Evolutionary conservation across 2,329 filamentous ascomycete species (phyloP), one percentile per base, ranked within the genome.

Genomic region (Rachicladosporium sp.): DNA sequence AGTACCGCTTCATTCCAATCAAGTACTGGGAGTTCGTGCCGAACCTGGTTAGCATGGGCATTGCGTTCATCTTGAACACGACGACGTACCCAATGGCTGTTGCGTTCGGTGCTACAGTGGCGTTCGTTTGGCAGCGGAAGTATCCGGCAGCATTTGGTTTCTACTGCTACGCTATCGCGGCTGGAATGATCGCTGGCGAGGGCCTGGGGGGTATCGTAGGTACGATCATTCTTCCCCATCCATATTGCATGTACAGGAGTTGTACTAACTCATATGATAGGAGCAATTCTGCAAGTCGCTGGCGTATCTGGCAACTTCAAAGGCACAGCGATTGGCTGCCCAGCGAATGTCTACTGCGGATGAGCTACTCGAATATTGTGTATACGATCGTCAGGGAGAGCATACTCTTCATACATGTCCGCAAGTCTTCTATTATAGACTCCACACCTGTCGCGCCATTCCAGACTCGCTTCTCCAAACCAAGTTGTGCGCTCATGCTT

Each of bases 101-200:
- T 58, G 57, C 70, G 36, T 67, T 76, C 21, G 76, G 76, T 10
- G 67, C 74, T 2, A 56, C 69, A 10, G 51, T 68, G 10, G 68
- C 71, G 10, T 66, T 62, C 38, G 38, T 68, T 45, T 80, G 76
- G 75, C 63, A 60, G 36, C 75, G 68, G 62, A 68, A 62, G 52
- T 68, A 64, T 48, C 62, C 70, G 8, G 61, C 60, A 37, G 62
- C 56, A 33, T 78, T 74, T 54, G 74, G 76, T 43, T 61, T 73
- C 29, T 76, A 73, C 48, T 35, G 70, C 9, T 80, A 75, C 48
- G 73, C 73, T 7, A 27, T 78, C 33, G 74, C 71, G 2, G 71
- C 71, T 27, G 75, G 75, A 35, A 62, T 76, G 46, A 78, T 78
- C 53, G 74, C 75, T 3, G 75, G 75, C 4, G 75, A 79, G 58